Conservation (phyloP, 768 basidiomycete species). For the Cyclocybe cylindracea region DNA sequence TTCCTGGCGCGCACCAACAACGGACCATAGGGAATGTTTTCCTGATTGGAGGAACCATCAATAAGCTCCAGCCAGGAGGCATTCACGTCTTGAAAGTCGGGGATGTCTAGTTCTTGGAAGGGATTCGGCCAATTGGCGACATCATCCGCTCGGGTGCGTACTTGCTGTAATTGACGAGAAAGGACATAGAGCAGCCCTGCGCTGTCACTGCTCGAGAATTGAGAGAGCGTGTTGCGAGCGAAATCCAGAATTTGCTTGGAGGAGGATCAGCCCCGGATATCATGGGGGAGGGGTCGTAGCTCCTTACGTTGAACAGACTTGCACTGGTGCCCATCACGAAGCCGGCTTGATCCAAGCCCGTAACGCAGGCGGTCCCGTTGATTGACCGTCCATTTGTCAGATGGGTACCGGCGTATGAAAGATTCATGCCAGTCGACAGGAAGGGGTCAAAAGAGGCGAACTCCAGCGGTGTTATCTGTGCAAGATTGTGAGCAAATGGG, state of each 20-base stretch:
- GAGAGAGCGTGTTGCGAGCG: conserved; percentile 39
- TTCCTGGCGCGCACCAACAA: conserved; percentile 68
- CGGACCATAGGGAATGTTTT: conserved; percentile 72
- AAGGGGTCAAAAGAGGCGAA: conserved; percentile 75
- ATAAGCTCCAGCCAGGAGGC: conserved; percentile 61
- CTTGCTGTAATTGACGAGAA: conserved; percentile 43
- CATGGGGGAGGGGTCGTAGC: background rate
- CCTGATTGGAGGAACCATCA: conserved; percentile 69
- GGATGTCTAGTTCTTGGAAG: conserved; percentile 49
- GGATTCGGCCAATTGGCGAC: conserved; percentile 74
- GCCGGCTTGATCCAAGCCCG: conserved; percentile 71
- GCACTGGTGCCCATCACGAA: conserved; percentile 80
- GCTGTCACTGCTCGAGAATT: conserved; percentile 36
- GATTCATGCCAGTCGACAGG: conserved; percentile 69
- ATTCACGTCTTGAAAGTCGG: conserved; percentile 55
- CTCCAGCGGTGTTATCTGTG: conserved; percentile 62
- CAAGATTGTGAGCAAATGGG: background rate
- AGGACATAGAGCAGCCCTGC: conserved; percentile 50
- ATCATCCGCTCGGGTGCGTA: conserved; percentile 54
- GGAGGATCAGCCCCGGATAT: background rate
- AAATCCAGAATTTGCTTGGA: conserved; percentile 53
- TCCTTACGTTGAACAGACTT: conserved; percentile 59
- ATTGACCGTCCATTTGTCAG: conserved; percentile 56
- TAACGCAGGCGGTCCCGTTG: conserved; percentile 62
- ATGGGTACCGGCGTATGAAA: conserved; percentile 64